Conservation (phyloP, 2,329 filamentous ascomycete genomes). For the Xylaria sp. region DNA sequence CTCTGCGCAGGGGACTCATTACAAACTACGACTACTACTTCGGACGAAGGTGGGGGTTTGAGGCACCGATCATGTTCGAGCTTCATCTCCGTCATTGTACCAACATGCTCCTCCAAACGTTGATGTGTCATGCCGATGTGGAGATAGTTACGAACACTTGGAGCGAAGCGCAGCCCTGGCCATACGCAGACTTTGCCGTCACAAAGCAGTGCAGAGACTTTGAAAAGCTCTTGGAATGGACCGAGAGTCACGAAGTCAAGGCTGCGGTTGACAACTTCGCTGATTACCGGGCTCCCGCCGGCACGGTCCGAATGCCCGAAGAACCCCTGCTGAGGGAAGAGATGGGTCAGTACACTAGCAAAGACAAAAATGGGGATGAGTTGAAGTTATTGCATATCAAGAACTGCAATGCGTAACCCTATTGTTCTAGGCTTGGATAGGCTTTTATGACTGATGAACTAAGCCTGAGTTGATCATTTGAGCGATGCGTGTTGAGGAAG, state of each 20-base stretch:
- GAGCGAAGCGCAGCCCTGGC: background rate
- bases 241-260: background rate
- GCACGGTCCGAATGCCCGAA: constrained; percentile 1
- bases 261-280: background rate
- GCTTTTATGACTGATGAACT: background rate
- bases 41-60: background rate
- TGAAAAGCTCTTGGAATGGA: background rate
- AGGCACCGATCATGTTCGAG: too few species aligned
- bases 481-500: background rate
- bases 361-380: too few species aligned
- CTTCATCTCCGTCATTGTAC: background rate
- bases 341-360: background rate
- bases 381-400: too few species aligned
- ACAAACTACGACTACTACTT: background rate
- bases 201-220: background rate
- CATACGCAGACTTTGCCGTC: background rate
- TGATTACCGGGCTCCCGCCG: background rate
- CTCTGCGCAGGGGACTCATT: background rate
- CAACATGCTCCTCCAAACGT: too few species aligned
- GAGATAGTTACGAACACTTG: background rate
- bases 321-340: background rate
- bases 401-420: background rate
- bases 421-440: background rate
- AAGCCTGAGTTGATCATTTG: background rate
- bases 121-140: background rate